Base-by-base conservation (phyloP, 805 yeast genomes). In the Ogataea paradorogensis region DNA sequence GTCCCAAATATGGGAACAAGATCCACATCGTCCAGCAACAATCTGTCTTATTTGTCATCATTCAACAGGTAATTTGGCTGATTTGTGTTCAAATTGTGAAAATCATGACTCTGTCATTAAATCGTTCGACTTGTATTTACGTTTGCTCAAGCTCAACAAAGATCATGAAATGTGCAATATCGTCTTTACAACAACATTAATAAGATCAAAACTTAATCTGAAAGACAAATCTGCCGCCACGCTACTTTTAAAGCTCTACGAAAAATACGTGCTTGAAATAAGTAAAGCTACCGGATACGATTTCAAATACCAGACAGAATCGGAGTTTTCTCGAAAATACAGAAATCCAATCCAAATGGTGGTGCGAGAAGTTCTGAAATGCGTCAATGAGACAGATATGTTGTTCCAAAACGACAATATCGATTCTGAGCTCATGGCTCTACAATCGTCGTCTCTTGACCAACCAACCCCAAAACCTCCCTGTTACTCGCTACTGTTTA, bases 261-360 rank as follows among this genome's bases (percentile, higher is more conserved):
- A 58, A 18, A 55, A 52, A 37, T 58, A 46, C 40, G 49, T 58
- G 28, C 48, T 56, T 24, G 57, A 62, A 9, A 59, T 59, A 15
- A 58, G 60, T 42, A 47, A 47, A 22, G 46, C 52, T 7, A 54
- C 65, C 1, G 60, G 59, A 15, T 51, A 59, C 15, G 63, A 60
- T 41, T 60, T 58, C 36, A 47, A 48, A 30, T 47, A 45, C 27
- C 52, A 50, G 27, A 36, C 45, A 8, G 47, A 47, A 33, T 36
- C 37, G 14, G 46, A 45, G 15, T 46, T 55, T 30, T 35, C 46
- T 20, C 38, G 35, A 18, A 46, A 41, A 24, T 45, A 46, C 20
- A 30, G 39, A 16, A 24, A 28, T 9, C 33, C 39, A 14, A 25
- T 27, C 3, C 42, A 46, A 3, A 51, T 56, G 7, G 53, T 44